Percentiles rank a stretch among this genome's conserved stretches.
Conservation (phyloP, 2,329 filamentous ascomycete genomes). For the Alternaria ventricosa region DNA sequence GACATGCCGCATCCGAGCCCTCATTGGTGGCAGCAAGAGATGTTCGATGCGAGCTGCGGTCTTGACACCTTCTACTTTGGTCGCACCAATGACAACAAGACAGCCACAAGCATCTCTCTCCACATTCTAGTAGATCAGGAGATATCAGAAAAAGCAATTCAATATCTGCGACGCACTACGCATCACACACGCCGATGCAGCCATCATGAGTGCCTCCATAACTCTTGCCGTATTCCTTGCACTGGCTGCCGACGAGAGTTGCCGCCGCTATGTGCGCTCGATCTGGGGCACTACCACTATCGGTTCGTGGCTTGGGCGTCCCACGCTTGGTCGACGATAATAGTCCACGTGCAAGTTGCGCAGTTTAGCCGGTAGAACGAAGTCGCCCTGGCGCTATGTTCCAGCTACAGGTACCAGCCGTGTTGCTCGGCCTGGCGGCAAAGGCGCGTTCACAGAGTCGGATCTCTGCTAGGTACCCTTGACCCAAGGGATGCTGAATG, state of each 20-base stretch:
- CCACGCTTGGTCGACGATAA: conserved; percentile 25
- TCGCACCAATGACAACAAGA: conserved; percentile 9
- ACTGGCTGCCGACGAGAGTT: background rate
- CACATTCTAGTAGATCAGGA: conserved; percentile 3
- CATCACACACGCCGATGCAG: conserved; percentile 1
- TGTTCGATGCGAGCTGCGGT: conserved; percentile 7
- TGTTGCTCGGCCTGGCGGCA: conserved; percentile 23
- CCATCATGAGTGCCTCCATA: background rate
- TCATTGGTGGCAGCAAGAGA: conserved; percentile 17
- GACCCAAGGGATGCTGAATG: conserved; percentile 2
- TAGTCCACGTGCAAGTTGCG: conserved; percentile 25
- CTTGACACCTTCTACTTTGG: conserved; percentile 26
- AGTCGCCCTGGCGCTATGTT: background rate
- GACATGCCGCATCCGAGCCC: conserved; percentile 1
- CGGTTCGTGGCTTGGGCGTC: conserved; percentile 14
- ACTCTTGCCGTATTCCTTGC: background rate
- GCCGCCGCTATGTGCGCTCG: background rate
- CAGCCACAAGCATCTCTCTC: background rate
- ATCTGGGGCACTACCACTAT: background rate
- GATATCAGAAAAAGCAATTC: conserved; percentile 4
- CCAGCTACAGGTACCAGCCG: conserved; percentile 14
- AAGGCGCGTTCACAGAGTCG: conserved; percentile 13
- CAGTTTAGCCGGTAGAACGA: conserved; percentile 27
- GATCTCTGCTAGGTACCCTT: background rate
- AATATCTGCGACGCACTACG: background rate